Evolutionary conservation across 2,329 filamentous ascomycete genomes (phyloP), one percentile per base, ranked within the genome.

Genomic region (Dactylellina haptotyla): DNA sequence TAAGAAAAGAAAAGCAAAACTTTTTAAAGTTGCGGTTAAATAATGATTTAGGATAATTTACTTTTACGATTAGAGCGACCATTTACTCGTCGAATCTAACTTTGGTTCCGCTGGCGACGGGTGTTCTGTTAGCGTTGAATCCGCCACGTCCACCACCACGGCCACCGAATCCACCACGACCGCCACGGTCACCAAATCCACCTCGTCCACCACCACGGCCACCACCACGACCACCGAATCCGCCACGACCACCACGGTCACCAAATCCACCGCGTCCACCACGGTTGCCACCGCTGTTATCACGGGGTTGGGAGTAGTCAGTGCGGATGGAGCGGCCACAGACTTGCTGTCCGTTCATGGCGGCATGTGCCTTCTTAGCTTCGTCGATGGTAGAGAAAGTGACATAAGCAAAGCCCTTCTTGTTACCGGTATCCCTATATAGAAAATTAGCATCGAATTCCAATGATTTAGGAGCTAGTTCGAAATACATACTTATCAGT

Each of bases 351-450:
- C 92, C 92, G 78, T 91, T 89, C 80, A 91, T 85, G 66, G 85
- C 83, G 78, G 89, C 85, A 78, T 92, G 87, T 23, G 89, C 93
- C 78, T 84, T 83, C 83, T 90, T 91, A 79, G 93, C 92, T 79
- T 97, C 93, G 26, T 96, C 92, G 75, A 95, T 81, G 16, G 90
- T 90, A 78, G 84, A 83, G 85, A 94, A 97, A 80, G 89, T 89
- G 76, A 97, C 89, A 81, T 97, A 97, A 63, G 92, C 93, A 82
- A 96, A 97, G 67, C 93, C 93, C 89, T 97, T 97, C 80, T 90
- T 89, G 78, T 88, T 87, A 76, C 92, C 93, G 75, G 88, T 88
- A 75, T 96, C 92, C 81, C 88, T 89, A 70, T 28, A 12, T 51
- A 25, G 32, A 30, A 8, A 16, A 75, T 83, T 80, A 82, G 77